Evolutionary conservation across 1,139 yeast species (phyloP), one percentile per base, ranked within the genome.

Genomic region (Taphrina sp.): DNA sequence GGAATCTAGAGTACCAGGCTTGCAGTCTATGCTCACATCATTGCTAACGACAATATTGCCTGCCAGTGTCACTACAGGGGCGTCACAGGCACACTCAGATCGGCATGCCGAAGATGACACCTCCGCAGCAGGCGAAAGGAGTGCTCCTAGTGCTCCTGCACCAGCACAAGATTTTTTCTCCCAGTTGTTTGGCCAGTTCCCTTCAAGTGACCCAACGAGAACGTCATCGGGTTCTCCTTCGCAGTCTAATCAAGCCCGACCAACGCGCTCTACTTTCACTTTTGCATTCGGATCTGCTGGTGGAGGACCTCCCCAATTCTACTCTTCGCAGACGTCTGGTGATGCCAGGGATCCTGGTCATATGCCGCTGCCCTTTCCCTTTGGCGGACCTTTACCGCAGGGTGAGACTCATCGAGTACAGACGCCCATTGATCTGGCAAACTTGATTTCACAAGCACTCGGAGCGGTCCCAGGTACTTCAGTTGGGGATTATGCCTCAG

Each of bases 131-230:
- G 10, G 28, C 19, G 29, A 26, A 8, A 20, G 19, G 16, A 44
- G 46, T 10, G 54, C 54, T 3, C 26, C 38, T 8, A 20, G 22
- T 3, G 38, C 29, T 24, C 54, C 54, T 10, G 39, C 41, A n/a
- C 54, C 54, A 7, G 38, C 39, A 39, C 38, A 49, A 17, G 54
- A 49, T 10, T 49, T 49, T 28, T 49, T 49, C 34, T 31, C 54
- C 3, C 46, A 39, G 23, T 17, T 49, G 39, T 49, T 49, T 31
- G 38, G 47, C n/a, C 47, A 43, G 20, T 43, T 43, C 16, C 47
- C 47, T 10, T 29, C 29, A 3, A 29, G 38, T 14, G 14, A 29
- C 24, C 31, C 8, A 12, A 19, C 47, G 1, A 36, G 47, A 2
- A 43, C 47, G 5, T 31, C 47, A 3, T 38, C 29, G 5, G 38